Evolutionary conservation across 179 eudicot species (phyloP), one percentile per base, ranked within the genome.

Genomic region (Beta macrorhiza): DNA sequence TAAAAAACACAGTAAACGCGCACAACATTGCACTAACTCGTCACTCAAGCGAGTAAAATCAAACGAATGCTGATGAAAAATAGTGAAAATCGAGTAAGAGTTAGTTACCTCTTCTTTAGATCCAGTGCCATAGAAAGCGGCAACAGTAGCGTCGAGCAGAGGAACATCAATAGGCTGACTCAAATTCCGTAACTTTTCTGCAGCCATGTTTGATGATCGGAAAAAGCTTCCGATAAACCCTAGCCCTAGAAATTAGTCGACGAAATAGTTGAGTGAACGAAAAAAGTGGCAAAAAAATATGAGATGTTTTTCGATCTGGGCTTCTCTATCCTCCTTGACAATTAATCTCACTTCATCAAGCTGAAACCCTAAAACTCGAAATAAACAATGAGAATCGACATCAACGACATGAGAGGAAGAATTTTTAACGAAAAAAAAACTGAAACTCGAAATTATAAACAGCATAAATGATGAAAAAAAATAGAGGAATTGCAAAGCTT

Each of bases 41-140:
- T 32, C 37, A 32, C 37, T 32, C 37, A 5, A 0, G 25, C 64
- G 6, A 32, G 15, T 2, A 44, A 25, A 53, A 55, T 25, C 29
- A n/a, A 79, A 37, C 61, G 15, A 25, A 29, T 20, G 7, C 63
- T 25, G 19, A 44, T 7, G 8, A 29, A 63, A 9, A 84, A 10
- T 51, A 22, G 15, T 37, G 22, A 37, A 73, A 16, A 17, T 25
- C 37, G 55, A 6, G 58, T 72, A 2, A 64, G 47, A 71, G 12
- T 45, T 5, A 72, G 9, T 3, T 13, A 96, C 98, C 99, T 96
- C 97, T 37, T 92, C 91, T 61, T 92, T 92, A 81, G 99, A 96
- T 89, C 98, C 99, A 69, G 99, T 94, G 85, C 99, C 99, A 72
- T 96, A 96, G 85, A 96, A 96, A 44, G 98, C 97, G 42, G 92